A percentile compares a stretch with the other conserved stretches of the same genome.
Evolutionary conservation across 345 rosid species (phyloP).

Genomic region (Arabidopsis arenosa): DNA sequence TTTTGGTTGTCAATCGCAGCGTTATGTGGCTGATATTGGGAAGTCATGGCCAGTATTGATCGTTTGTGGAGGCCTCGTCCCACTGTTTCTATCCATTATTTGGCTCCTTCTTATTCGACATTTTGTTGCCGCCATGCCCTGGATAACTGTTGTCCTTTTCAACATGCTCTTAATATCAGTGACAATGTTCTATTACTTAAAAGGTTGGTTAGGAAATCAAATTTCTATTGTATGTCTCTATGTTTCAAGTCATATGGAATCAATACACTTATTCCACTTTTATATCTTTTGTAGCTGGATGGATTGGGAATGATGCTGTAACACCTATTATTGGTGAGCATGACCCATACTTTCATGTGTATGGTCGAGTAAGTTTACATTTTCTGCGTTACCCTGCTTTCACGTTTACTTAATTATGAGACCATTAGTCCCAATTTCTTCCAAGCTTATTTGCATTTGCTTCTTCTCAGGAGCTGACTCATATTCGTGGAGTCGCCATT

Average conservation of each 20-base stretch:
- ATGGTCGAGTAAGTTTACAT: constrained; percentile 73
- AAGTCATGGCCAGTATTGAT: constrained; percentile 96
- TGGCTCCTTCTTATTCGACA: constrained; percentile 94
- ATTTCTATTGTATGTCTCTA: constrained; percentile 5
- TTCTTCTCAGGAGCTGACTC: constrained; percentile 77
- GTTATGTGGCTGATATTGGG: constrained; percentile 92
- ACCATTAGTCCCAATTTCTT: background rate
- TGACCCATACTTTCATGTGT: constrained; percentile 80
- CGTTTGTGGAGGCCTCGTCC: constrained; percentile 93
- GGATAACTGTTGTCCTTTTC: constrained; percentile 89
- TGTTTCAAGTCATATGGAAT: background rate
- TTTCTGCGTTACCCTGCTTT: constrained; percentile 14
- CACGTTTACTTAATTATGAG: background rate
- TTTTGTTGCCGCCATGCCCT: constrained; percentile 96
- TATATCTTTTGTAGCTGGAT: constrained; percentile 69
- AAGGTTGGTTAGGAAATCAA: constrained; percentile 56
- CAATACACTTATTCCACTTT: background rate
- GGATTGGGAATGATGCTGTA: constrained; percentile 93
- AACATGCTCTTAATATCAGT: constrained; percentile 81
- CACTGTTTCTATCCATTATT: constrained; percentile 81
- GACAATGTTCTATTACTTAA: constrained; percentile 81
- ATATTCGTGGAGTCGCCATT: constrained; percentile 72
- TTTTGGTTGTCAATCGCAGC: constrained; percentile 57
- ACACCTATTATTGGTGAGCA: constrained; percentile 86
- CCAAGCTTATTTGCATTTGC: constrained; percentile 20